phyloP scores from a whole-genome alignment of 257 asterid species.

The Penstemon davidsonii region DNA sequence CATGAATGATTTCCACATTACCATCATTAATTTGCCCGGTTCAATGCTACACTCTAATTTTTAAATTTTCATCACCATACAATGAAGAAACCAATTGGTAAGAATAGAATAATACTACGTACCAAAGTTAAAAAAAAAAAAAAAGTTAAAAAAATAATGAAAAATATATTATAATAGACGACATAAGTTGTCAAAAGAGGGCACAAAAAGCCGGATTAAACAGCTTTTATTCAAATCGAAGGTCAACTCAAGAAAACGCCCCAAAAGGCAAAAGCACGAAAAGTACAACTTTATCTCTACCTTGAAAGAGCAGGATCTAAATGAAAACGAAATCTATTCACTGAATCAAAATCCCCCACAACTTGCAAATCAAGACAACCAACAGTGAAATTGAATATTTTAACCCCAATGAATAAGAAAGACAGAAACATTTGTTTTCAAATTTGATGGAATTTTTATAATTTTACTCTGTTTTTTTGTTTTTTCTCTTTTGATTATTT shows the following conservation, averaged over 20 bases:
- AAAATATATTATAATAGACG: background rate
- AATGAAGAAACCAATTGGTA: background rate
- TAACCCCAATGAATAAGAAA: background rate
- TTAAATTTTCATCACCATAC: no score
- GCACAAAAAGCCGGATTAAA: constrained; percentile 22
- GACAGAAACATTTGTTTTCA: background rate
- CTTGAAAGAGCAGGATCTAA: constrained; percentile 14
- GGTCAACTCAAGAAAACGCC: constrained; percentile 38
- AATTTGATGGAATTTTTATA: background rate
- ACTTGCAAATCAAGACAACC: background rate
- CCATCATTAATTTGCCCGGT: background rate
- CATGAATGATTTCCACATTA: background rate
- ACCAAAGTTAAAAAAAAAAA: background rate
- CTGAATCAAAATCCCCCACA: constrained; percentile 27
- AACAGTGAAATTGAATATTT: background rate
- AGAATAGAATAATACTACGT: background rate
- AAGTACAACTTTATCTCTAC: constrained; percentile 24
- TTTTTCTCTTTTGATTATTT: no score
- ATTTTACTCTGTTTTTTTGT: background rate
- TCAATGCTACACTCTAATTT: no score
- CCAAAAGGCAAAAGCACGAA: constrained; percentile 31
- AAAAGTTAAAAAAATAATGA: no score
- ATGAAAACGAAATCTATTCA: constrained; percentile 29
- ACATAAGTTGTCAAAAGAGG: background rate
- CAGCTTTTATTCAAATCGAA: constrained; percentile 31